Conservation (phyloP, 306 rosid genomes). For the Medicago truncatula region MtrunA17r5.0-ANR NC_053047.1:9287501-9288000, state of each 20-base stretch:
- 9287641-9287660: constrained; percentile 73
- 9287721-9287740: background rate
- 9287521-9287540: constrained; percentile 90
- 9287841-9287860: constrained; percentile 17
- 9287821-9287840: background rate
- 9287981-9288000: constrained; percentile 94
- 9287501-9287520: constrained; percentile 86
- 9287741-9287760: background rate
- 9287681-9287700: constrained; percentile 29
- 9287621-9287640: constrained; percentile 91
- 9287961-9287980: constrained; percentile 85
- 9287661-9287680: constrained; percentile 4
- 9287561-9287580: constrained; percentile 91
- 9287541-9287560: constrained; percentile 90
- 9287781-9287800: too few species aligned
- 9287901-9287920: constrained; percentile 59
- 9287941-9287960: constrained; percentile 93
- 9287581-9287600: constrained; percentile 88
- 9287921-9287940: constrained; percentile 82
- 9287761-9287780: background rate
- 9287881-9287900: background rate
- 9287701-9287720: constrained; percentile 19
- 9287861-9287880: background rate
- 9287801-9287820: too few species aligned
- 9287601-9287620: constrained; percentile 92